phyloP scores from a whole-genome alignment of 1,139 yeast species.

The Arxiozyma heterogenica region DNA sequence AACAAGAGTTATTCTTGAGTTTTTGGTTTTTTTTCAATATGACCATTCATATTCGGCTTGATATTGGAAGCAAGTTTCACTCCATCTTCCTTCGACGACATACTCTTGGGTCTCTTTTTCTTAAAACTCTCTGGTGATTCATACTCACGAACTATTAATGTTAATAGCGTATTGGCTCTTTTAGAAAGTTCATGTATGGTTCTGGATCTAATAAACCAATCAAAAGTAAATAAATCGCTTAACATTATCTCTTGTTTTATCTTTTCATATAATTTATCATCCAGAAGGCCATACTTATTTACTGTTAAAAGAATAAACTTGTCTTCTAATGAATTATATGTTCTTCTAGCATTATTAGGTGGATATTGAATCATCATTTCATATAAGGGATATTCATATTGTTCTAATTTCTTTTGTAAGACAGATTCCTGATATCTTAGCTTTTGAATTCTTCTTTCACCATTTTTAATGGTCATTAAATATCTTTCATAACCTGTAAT shows the following conservation, averaged over 20 bases:
- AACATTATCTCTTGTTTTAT: constrained; percentile 66
- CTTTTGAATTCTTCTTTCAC: constrained; percentile 70
- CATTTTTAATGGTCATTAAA: constrained; percentile 74
- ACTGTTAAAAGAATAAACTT: constrained; percentile 68
- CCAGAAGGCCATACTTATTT: constrained; percentile 65
- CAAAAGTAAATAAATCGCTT: constrained; percentile 73
- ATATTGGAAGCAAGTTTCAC: background rate
- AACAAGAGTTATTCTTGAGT: background rate
- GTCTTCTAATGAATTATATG: constrained; percentile 80
- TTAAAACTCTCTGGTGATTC: constrained; percentile 49
- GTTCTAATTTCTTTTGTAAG: constrained; percentile 53
- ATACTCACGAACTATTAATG: constrained; percentile 70
- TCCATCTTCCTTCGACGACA: constrained; percentile 7
- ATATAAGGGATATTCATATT: constrained; percentile 60
- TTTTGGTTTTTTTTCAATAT: constrained; percentile 9
- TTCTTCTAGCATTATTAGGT: constrained; percentile 81
- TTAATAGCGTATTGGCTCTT: constrained; percentile 67
- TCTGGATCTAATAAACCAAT: constrained; percentile 82
- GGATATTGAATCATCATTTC: constrained; percentile 75
- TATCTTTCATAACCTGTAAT: constrained; percentile 85
- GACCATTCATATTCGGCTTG: constrained; percentile 1
- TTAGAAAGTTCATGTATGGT: constrained; percentile 78
- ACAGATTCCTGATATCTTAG: constrained; percentile 57
- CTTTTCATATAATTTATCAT: constrained; percentile 61
- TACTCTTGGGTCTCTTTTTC: constrained; percentile 17